Evolutionary conservation across 331 rosid species (phyloP), one percentile per base, ranked within the genome.

Genomic region (Erythrophleum ivorense): DNA sequence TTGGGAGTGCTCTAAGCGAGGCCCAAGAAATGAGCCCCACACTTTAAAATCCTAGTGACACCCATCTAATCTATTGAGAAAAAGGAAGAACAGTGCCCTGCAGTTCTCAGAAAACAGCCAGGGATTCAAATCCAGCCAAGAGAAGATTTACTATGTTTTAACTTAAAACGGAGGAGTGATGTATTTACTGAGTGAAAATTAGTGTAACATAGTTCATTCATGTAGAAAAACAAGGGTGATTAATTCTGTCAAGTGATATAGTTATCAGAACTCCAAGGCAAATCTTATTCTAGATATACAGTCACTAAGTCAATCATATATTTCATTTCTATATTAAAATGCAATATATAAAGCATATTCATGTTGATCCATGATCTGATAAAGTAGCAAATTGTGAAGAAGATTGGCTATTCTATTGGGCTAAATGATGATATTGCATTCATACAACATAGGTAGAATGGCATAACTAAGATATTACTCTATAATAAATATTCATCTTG

Each of bases 281-380:
- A 38, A 1, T 73, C 48, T 41, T 73, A 36, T 65, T 83, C 80
- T 75, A n/a, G 74, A 71, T 69, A 53, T 52, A 77, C 45, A 4
- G 58, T 65, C 46, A 43, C 59, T 29, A 45, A 8, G 57, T 65
- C 45, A 41, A 31, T 31, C 43, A 33, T 11, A 74, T 41, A 38
- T 38, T 77, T 65, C 60, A 49, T 46, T 70, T 82, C 49, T 77
- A 18, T 7, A 8, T n/a, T n/a, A 19, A 48, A 41, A 18, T 45
- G 46, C 43, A 50, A 34, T 64, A n/a, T 36, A 65, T 7, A 38
- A 43, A 41, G 54, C 76, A 29, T 65, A 34, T 46, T 59, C 74
- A 19, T 54, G 15, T 66, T 72, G 45, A 70, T 58, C 33, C 15
- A 18, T 58, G 38, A 53, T 70, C 79, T 69, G 79, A 75, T 68